Evolutionary conservation across 148 eudicot genomes (phyloP), one percentile per base, ranked within the genome.

Genomic region (Vaccinium corymbosum): DNA sequence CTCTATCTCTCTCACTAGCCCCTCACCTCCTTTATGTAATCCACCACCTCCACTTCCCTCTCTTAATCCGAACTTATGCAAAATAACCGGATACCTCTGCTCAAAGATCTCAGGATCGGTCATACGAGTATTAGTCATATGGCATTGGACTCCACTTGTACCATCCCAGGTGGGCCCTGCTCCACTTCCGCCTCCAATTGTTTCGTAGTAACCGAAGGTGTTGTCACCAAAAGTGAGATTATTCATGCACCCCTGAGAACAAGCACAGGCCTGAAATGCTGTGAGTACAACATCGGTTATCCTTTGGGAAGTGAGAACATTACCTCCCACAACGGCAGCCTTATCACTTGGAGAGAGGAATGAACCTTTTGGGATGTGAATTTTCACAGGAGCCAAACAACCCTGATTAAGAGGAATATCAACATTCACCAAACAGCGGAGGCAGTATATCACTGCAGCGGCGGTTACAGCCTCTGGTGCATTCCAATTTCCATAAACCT

Each of bases 191-290:
- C 99, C 99, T 81, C 97, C 99, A 51, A 97, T 97, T 5, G 99
- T 97, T 86, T 97, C 98, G 48, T 94, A 97, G 83, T 97, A 97
- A 17, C 99, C 99, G 78, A 97, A 94, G 1, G 94, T 93, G 81
- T 89, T 91, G 62, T 97, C 98, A 57, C 98, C 99, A 70, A 97
- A 97, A 48, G 99, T 97, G 64, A 97, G 91, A 82, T 97, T 97
- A 78, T 97, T 97, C 99, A 97, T 97, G 88, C 99, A 97, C 77
- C 99, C 99, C 86, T 95, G 97, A 83, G 99, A 95, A 82, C 97
- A 94, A 82, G 99, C 99, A 84, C 99, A 97, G 11, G 98, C 99
- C 86, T 95, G 96, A 80, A 97, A 96, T 61, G 99, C 99, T 52
- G 97, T 90, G 32, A 97, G 94, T 56, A 97, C 89, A 51, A 97